Conservation (phyloP, 441 rosid genomes). For the Viola pubescens region DNA sequence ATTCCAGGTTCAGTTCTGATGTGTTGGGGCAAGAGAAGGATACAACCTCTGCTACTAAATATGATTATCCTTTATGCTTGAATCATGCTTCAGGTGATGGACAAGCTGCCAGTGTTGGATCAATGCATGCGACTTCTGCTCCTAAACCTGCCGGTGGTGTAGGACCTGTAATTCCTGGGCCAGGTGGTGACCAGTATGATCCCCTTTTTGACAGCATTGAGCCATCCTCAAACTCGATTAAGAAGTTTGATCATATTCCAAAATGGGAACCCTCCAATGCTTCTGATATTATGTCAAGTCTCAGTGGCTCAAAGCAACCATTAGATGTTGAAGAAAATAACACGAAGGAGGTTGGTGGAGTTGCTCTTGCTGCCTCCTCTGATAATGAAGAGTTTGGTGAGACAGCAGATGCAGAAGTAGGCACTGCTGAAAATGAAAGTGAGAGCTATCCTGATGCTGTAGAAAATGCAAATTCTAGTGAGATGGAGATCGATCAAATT, state of each 20-base stretch:
- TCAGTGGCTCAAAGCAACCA: slow-evolving; percentile 44
- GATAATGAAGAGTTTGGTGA: slow-evolving; percentile 64
- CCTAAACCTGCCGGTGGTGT: slow-evolving; percentile 35
- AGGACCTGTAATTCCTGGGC: slow-evolving; percentile 27
- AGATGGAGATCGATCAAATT: slow-evolving; percentile 46
- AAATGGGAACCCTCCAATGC: slow-evolving; percentile 37
- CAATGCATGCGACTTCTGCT: slow-evolving; percentile 33
- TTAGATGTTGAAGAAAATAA: slow-evolving; percentile 53
- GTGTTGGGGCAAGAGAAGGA: slow-evolving; percentile 30
- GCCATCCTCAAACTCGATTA: slow-evolving; percentile 38
- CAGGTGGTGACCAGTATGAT: slow-evolving; percentile 60
- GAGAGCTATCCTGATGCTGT: slow-evolving; percentile 33
- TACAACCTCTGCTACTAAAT: slow-evolving; percentile 14
- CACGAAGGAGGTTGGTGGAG: slow-evolving; percentile 31
- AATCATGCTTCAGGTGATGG: slow-evolving; percentile 28
- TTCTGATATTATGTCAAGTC: slow-evolving; percentile 33
- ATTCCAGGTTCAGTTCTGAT: slow-evolving; percentile 34
- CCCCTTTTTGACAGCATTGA: slow-evolving; percentile 83
- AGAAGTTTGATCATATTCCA: slow-evolving; percentile 30
- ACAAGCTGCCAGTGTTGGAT: slow-evolving; percentile 27
- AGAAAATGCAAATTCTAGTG: slow-evolving; percentile 26
- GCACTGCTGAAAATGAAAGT: slow-evolving; percentile 51
- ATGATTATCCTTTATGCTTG: slow-evolving; percentile 21
- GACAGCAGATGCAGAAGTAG: slow-evolving; percentile 56
- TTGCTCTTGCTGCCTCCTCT: slow-evolving; percentile 25